phyloP scores from a whole-genome alignment of 805 yeast genomes.

The Lipomyces sp. region DNA sequence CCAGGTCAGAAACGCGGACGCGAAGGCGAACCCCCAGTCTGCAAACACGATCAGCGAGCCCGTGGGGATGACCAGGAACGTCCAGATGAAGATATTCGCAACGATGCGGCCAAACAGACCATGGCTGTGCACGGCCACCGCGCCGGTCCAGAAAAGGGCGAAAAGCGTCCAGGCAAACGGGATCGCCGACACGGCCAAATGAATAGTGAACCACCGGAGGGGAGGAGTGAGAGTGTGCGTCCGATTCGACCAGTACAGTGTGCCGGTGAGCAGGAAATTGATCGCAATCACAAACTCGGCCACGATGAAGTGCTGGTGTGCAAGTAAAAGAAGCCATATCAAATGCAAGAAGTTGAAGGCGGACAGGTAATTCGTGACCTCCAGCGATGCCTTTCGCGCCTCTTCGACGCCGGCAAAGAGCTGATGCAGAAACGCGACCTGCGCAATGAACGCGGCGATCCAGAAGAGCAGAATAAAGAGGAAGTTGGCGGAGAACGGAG shows the following conservation, averaged over 20 bases:
- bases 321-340: conserved; percentile 63
- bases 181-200: conserved; percentile 62
- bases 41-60: conserved; percentile 55
- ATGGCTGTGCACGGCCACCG: conserved; percentile 64
- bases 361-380: conserved; percentile 59
- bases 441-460: conserved; percentile 53
- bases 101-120: conserved; percentile 58
- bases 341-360: conserved; percentile 60
- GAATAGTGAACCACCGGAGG: conserved; percentile 52
- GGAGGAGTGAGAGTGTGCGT: conserved; percentile 56
- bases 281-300: conserved; percentile 56
- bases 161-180: conserved; percentile 75
- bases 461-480: conserved; percentile 49
- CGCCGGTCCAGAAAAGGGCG: conserved; percentile 82
- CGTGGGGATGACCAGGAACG: conserved; percentile 63
- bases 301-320: conserved; percentile 54
- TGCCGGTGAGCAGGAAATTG: conserved; percentile 59
- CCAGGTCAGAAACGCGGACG: conserved; percentile 55
- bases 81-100: conserved; percentile 77
- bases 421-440: conserved; percentile 42
- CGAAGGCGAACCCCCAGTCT: conserved; percentile 69
- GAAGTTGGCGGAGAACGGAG: conserved; percentile 63
- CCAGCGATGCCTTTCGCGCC: conserved; percentile 26
- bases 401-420: conserved; percentile 28
- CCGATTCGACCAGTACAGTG: conserved; percentile 49